Percentiles rank a stretch among this genome's conserved stretches.
These are phyloP conservation scores for Leucosporidium scottii DNA, from an alignment of 768 basidiomycete species.

Conservation along the genomic window DNA sequence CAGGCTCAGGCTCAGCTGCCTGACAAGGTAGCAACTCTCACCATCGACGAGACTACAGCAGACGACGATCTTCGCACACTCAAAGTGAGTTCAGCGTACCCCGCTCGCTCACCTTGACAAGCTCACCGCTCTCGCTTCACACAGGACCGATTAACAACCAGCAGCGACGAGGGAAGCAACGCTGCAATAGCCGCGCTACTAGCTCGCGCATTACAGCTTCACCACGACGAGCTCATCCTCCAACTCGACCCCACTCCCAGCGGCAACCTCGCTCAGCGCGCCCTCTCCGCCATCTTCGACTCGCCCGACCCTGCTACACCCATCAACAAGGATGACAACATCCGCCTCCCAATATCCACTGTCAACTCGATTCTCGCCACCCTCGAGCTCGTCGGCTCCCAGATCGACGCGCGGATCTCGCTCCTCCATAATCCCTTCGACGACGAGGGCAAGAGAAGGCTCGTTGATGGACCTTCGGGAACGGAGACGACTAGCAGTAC, in stretches of 20 bases:
- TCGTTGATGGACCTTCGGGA: not conserved
- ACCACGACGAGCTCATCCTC: constrained; percentile 42
- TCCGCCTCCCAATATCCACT: constrained; percentile 19
- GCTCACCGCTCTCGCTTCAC: too few relatives aligned
- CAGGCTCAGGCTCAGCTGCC: too few relatives aligned
- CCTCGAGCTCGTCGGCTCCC: constrained; percentile 25
- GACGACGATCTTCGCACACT: too few relatives aligned
- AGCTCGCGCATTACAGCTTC: constrained; percentile 28
- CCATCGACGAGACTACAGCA: too few relatives aligned
- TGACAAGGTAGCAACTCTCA: too few relatives aligned
- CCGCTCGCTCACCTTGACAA: too few relatives aligned
- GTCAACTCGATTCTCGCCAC: constrained; percentile 35
- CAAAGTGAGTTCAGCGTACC: too few relatives aligned
- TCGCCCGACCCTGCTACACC: constrained; percentile 11
- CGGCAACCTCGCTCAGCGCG: constrained; percentile 28
- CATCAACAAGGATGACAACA: constrained; percentile 16
- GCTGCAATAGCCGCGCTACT: constrained; percentile 11
- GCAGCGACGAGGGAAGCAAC: not conserved
- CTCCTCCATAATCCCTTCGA: constrained; percentile 37
- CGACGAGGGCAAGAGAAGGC: not conserved
- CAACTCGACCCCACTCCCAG: constrained; percentile 37
- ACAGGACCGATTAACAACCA: constrained; percentile 2
- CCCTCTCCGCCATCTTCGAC: constrained; percentile 32
- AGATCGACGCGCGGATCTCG: constrained; percentile 37
- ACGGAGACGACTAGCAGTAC: constrained; percentile 15